Base-by-base conservation (phyloP, 768 basidiomycete species). In the Pleurotus tuoliensis region DNA sequence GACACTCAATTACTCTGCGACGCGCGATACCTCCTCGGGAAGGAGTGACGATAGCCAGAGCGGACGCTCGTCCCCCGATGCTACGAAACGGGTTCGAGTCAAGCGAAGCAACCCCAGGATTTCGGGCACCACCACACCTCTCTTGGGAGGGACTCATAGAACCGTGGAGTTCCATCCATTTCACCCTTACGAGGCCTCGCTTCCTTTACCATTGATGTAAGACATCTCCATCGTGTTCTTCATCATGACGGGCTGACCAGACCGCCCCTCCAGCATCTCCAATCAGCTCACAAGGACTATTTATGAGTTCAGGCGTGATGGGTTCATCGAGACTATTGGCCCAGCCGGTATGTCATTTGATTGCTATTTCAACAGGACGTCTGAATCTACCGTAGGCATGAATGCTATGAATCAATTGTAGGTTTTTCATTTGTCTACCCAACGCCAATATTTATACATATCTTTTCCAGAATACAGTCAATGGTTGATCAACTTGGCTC, bases 251-350 rank as follows among this genome's bases (percentile, higher is more conserved):
- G 30, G 30, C 30, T 34, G 30, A 34, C 11, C 30, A 34, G 9
- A 11, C 30, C 11, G 30, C 30, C 18, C 34, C 13, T 58, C 9
- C 63, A 91, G 90, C 24, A 87, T 96, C 59, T 88, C 88, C 2
- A 90, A 94, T 69, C 92, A 95, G 67, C 76, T 97, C 37, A 78
- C 82, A 16, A 74, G 83, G 45, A 69, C 77, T 25, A 68, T 95
- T 44, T 94, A 91, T 69, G 72, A 72, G 52, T 94, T 90, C 70
- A 84, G 86, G 65, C 77, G 87, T 38, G 86, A 90, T 62, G 93
- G 92, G 1, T 86, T 86, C 56, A 70, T 98, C 50, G 95, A 97
- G 69, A 87, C 87, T 15, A 86, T 95, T 58, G 95, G 95, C 34
- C 93, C 93, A 11, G 93, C 94, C 25, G 87, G 92, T 83, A 66